Evolutionary conservation across 345 rosid species (phyloP), one percentile per base, ranked within the genome.

Genomic region (Eucalyptus sp.): DNA sequence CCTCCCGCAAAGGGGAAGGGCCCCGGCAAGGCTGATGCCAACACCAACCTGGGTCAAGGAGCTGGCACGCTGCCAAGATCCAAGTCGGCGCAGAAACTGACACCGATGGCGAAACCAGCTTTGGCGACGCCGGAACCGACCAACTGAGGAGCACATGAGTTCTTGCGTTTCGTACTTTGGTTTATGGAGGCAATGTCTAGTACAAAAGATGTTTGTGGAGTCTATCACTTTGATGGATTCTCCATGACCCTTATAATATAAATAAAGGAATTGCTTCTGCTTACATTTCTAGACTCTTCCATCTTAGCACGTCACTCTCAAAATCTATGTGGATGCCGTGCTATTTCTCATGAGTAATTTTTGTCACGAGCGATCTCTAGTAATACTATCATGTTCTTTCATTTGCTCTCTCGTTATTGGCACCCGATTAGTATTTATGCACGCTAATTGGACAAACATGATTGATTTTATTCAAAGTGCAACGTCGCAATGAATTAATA

Each of bases 401-500:
- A 5, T 58, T 58, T 24, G 7, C 29, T 58, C 66, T 58, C 66
- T 58, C 15, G 3, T 2, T 58, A 24, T 58, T 25, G n/a, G 15
- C 66, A 60, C 3, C 31, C 13, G 31, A 60, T 5, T 25, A 24
- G 62, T 56, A 60, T 60, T 60, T 60, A 13, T 27, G 68, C 15
- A 12, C 2, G 17, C 4, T 56, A 13, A 3, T 3, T 13, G 68
- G 2, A 3, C 41, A 33, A 7, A 68, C 79, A 18, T 18, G 43
- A 68, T 68, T 31, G 79, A 31, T 31, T 66, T 68, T 31, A 31
- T 31, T 68, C 0, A 10, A 31, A 0, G 3, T 2, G 37, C 76
- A 64, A 64, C 3, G 0, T 64, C 76, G 0, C 14, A 7, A 64
- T 64, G 37, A 64, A 64, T 64, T n/a, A n/a, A 14, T 1, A 14